A percentile compares a stretch with the other conserved stretches of the same genome.
Evolutionary conservation across 1,284 basidiomycete species (phyloP).

Genomic region (Quambalaria eucalypti): DNA sequence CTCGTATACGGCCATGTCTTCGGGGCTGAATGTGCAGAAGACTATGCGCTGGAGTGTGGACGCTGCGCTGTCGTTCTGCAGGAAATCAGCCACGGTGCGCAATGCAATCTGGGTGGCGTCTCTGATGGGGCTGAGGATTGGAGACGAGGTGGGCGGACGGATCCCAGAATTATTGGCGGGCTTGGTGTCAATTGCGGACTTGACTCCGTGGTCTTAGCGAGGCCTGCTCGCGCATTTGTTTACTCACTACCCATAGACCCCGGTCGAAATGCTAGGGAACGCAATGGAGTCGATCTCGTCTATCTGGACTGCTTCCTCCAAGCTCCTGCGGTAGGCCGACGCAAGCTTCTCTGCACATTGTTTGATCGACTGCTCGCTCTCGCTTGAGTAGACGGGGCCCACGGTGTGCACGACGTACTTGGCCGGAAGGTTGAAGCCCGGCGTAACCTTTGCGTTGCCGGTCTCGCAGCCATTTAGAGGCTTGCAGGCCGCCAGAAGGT

Average conservation of each 20-base stretch:
- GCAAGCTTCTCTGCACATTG: conserved; percentile 51
- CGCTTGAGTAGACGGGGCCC: conserved; percentile 62
- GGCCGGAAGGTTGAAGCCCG: conserved; percentile 50
- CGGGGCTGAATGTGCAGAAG: conserved; percentile 31
- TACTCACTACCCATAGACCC: conserved; percentile 45
- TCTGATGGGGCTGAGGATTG: conserved; percentile 32
- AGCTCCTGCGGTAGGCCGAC: conserved; percentile 25
- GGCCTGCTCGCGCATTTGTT: too few relatives aligned
- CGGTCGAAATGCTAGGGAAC: conserved; percentile 42
- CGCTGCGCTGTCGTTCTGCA: conserved; percentile 11
- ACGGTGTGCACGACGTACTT: conserved; percentile 80
- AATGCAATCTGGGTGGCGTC: conserved; percentile 26
- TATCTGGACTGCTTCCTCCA: conserved; percentile 12
- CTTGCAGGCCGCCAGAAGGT: conserved; percentile 64
- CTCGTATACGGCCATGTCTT: conserved; percentile 18
- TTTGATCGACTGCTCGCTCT: conserved; percentile 11
- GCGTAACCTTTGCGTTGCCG: conserved; percentile 73
- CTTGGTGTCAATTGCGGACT: too few relatives aligned
- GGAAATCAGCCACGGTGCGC: conserved; percentile 21
- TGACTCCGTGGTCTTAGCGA: too few relatives aligned
- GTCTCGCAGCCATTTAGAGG: conserved; percentile 59
- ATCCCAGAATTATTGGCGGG: too few relatives aligned
- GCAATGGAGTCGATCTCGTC: conserved; percentile 18
- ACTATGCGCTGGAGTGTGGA: conserved; percentile 28
- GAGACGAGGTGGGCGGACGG: too few relatives aligned